These are phyloP conservation scores for Agrocybe pediades DNA, from an alignment of 768 basidiomycete genomes.

Conservation along the genomic window DNA sequence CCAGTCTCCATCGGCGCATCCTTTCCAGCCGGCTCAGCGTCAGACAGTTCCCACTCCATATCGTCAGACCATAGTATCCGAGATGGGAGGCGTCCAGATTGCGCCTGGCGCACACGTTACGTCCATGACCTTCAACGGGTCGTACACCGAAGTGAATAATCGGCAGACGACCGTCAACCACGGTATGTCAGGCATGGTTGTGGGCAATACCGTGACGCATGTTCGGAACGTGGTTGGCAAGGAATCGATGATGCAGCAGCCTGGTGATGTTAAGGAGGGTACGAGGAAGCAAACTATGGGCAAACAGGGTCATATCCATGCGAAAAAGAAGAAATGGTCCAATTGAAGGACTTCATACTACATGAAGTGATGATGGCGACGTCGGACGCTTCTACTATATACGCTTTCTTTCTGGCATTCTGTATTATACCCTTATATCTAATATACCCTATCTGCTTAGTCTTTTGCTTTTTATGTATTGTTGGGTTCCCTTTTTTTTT, in stretches of 20 bases:
- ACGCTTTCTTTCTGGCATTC: too few relatives aligned
- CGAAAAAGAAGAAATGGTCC: not conserved
- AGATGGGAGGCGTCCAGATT: not conserved
- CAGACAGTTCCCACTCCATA: too few relatives aligned
- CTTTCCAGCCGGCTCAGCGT: too few relatives aligned
- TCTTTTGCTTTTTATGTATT: too few relatives aligned
- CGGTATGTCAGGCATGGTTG: not conserved
- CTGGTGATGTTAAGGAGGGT: not conserved
- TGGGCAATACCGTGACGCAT: not conserved
- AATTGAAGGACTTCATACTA: too few relatives aligned
- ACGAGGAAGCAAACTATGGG: not conserved
- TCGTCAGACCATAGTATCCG: not conserved
- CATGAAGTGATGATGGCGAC: too few relatives aligned
- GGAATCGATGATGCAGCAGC: not conserved
- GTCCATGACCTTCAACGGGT: not conserved
- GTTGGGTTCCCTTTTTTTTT: too few relatives aligned
- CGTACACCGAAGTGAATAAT: not conserved
- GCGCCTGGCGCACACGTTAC: not conserved
- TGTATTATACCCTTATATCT: too few relatives aligned
- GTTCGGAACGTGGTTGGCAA: not conserved
- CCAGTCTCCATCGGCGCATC: not conserved
- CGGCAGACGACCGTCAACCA: not conserved
- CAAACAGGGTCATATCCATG: not conserved
- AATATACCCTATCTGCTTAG: too few relatives aligned
- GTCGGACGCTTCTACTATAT: too few relatives aligned